Evolutionary conservation across 2,329 filamentous ascomycete species (phyloP), one percentile per base, ranked within the genome.

Genomic region (Phialocephala subalpina): DNA sequence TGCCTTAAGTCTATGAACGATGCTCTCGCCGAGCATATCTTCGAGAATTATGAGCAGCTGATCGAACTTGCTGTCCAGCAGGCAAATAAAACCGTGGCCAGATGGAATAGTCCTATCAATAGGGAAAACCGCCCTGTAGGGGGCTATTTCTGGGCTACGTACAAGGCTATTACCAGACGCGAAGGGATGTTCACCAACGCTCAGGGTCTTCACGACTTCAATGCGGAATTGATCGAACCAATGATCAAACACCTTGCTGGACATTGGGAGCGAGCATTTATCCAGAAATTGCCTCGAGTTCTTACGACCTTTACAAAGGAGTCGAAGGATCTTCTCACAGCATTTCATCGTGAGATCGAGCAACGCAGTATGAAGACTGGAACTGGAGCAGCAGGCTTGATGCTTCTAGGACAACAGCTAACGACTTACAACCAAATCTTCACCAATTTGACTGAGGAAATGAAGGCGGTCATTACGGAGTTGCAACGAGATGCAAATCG

Each of bases 101-200:
- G 76, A n/a, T 84, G 82, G 82, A 78, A 78, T 11, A 72, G 73
- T 6, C 74, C 73, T 47, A 72, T 78, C 25, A 76, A 78, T 63
- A 66, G 70, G 36, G 70, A 72, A 29, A 68, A 80, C 65, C 78
- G 75, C 35, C 42, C 67, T 16, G 73, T 76, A 36, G 85, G 85
- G 12, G 86, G 85, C 1, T 74, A 86, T 14, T 70, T 73, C 38
- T 89, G 78, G 77, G 29, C 76, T 1, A 88, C 87, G 0, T 90
- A 89, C 70, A 86, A 83, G 73, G 87, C 87, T 11, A 80, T 84
- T 2, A 83, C 83, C 59, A 78, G 83, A 47, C 80, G 86, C 53
- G 70, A 81, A 62, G 87, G 84, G 5, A 78, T 80, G 2, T 87
- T 77, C 69, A 70, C 75, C 1, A 81, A 80, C 59, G 45, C 65